Base-by-base conservation (phyloP, 106 monocot species). In the Acorus calamus region DNA sequence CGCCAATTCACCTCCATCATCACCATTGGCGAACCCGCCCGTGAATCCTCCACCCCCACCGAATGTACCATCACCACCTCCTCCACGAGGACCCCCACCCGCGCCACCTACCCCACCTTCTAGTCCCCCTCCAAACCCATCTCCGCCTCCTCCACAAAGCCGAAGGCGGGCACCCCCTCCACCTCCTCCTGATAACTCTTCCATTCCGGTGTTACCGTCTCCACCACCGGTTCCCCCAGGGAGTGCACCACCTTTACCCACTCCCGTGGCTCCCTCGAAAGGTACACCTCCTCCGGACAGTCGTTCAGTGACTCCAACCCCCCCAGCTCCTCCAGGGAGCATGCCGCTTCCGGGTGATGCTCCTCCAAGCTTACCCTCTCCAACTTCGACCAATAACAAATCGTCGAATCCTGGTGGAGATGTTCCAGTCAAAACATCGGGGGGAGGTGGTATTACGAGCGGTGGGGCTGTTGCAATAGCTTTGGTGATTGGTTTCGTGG, bases 381-480 rank as follows among this genome's bases (percentile, higher is more conserved):
- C 70, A 3, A 52, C 58, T 11, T 66, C 69, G 0, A 51, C 56
- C 14, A 55, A 59, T 10, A 69, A 69, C 10, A 73, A 52, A 8
- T 53, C 81, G 9, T 49, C 53, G 11, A 53, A 53, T 65, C 11
- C 68, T 4, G 63, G 62, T 59, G 41, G 10, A 13, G 54, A 3
- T 50, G 6, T 14, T 45, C 13, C 60, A 58, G 47, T 52, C 63
- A 43, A 43, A 4, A 4, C 66, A 46, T 8, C 8, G 1, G 63
- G 66, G 14, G 61, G 70, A 52, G 76, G 68, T 46, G 74, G 62
- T 14, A 63, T 11, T 5, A 73, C 50, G 3, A 50, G 62, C 7
- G 61, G 72, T 56, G 12, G 59, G 5, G 59, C 68, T 46, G 66
- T 64, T 3, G 69, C 72, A 3, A 66, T 87, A 58, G 72, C 60